phyloP scores from a whole-genome alignment of 352 stramenopile genomes.

The Phytopythium litorale region DNA sequence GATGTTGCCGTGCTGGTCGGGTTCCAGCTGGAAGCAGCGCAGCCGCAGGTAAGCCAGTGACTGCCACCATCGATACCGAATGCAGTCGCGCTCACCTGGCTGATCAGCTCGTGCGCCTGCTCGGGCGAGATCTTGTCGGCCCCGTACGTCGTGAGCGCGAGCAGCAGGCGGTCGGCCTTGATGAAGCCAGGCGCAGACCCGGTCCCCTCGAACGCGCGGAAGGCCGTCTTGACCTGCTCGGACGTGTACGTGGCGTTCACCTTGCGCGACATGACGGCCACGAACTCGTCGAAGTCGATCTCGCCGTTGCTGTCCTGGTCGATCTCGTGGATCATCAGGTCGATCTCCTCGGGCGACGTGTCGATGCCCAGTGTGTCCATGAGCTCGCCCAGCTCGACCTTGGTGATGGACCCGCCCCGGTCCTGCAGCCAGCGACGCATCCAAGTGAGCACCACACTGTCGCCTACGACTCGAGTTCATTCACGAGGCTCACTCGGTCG shows the following conservation, averaged over 20 bases:
- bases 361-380: constrained; percentile 94
- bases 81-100: constrained; percentile 39
- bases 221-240: constrained; percentile 91
- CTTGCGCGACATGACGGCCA: constrained; percentile 93
- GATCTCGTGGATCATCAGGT: constrained; percentile 95
- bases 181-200: constrained; percentile 62
- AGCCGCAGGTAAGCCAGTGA: neutral
- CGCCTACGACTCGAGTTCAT: neutral
- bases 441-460: neutral
- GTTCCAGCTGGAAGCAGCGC: constrained; percentile 69
- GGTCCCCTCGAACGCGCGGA: constrained; percentile 76
- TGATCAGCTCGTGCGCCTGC: constrained; percentile 91
- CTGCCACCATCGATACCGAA: neutral
- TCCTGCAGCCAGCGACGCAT: constrained; percentile 39
- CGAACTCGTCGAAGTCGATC: constrained; percentile 95
- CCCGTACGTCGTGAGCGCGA: constrained; percentile 88
- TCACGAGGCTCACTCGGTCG: constrained; percentile 55
- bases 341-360: constrained; percentile 90
- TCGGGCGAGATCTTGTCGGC: constrained; percentile 88
- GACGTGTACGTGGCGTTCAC: constrained; percentile 92
- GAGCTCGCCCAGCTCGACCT: constrained; percentile 91
- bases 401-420: constrained; percentile 91
- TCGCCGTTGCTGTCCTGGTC: constrained; percentile 94
- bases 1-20: constrained; percentile 89
- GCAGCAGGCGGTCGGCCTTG: constrained; percentile 82